These are phyloP conservation scores for Boletus vermiculosoides DNA, from an alignment of 768 basidiomycete species.

Conservation along the genomic window DNA sequence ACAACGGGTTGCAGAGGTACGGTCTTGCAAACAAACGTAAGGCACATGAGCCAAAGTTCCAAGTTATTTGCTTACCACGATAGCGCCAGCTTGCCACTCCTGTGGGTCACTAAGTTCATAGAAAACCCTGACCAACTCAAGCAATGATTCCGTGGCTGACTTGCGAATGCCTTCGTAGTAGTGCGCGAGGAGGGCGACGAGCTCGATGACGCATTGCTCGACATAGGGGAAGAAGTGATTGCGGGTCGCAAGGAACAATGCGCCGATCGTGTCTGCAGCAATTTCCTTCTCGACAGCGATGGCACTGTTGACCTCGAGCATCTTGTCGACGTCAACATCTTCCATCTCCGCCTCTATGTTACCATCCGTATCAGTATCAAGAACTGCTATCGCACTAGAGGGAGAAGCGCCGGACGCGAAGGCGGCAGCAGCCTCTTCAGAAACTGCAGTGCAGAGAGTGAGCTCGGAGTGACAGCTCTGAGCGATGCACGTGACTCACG, in stretches of 20 bases:
- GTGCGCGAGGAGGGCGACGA: conserved; percentile 78
- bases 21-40: conserved; percentile 30
- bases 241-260: conserved; percentile 80
- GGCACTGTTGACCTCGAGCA: conserved; percentile 91
- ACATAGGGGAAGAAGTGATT: conserved; percentile 88
- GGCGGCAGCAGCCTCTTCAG: conserved; percentile 53
- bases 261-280: conserved; percentile 93
- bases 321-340: conserved; percentile 80
- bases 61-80: conserved; percentile 46
- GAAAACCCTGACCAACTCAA: conserved; percentile 88
- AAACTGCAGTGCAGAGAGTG: conserved; percentile 33
- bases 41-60: neutral
- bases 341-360: conserved; percentile 64
- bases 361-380: conserved; percentile 54
- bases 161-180: conserved; percentile 99
- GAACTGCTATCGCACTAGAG: conserved; percentile 63
- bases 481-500: conserved; percentile 35
- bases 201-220: conserved; percentile 75
- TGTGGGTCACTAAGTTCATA: conserved; percentile 81
- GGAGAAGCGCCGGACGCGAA: conserved; percentile 77
- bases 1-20: conserved; percentile 64
- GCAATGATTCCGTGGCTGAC: conserved; percentile 81
- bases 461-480: neutral
- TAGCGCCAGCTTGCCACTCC: conserved; percentile 79
- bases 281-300: conserved; percentile 99